phyloP scores from a whole-genome alignment of 1,284 basidiomycete genomes.

The Puccinia novopanici region DNA sequence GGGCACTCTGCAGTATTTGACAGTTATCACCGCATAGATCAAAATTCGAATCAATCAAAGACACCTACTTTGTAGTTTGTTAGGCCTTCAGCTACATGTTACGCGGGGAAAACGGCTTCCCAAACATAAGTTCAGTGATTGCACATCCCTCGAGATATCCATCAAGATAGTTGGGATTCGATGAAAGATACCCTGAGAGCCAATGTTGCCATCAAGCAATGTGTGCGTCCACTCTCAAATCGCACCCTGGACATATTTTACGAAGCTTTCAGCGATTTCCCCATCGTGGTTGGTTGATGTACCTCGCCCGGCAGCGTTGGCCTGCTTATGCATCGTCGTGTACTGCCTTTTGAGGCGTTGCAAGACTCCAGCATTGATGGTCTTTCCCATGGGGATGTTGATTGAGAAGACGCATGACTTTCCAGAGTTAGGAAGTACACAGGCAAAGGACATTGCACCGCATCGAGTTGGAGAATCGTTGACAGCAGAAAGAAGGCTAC shows the following conservation, averaged over 20 bases:
- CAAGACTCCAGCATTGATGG: conserved; percentile 34
- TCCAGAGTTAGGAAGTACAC: conserved; percentile 27
- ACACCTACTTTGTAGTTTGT: neutral
- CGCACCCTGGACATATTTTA: conserved; percentile 45
- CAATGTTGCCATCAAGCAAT: neutral
- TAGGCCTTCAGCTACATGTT: neutral
- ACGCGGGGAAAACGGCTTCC: neutral
- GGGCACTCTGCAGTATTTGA: neutral
- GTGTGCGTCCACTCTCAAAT: neutral
- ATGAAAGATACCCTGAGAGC: neutral
- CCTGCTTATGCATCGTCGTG: conserved; percentile 47
- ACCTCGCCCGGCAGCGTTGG: conserved; percentile 39
- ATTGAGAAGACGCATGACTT: conserved; percentile 27
- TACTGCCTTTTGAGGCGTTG: conserved; percentile 46
- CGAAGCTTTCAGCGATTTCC: conserved; percentile 41
- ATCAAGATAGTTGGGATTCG: neutral
- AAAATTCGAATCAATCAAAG: neutral
- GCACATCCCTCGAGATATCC: neutral
- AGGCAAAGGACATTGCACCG: conserved; percentile 34
- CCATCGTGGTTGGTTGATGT: conserved; percentile 19
- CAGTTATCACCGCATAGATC: neutral
- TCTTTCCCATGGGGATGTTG: conserved; percentile 45
- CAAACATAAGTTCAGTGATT: neutral
- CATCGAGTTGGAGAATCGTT: conserved; percentile 29
- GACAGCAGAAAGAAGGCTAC: conserved; percentile 24